A percentile compares a stretch with the other conserved stretches of the same genome.
Conservation (phyloP, 805 yeast species). For the Nakazawaea ambrosiae region DNA sequence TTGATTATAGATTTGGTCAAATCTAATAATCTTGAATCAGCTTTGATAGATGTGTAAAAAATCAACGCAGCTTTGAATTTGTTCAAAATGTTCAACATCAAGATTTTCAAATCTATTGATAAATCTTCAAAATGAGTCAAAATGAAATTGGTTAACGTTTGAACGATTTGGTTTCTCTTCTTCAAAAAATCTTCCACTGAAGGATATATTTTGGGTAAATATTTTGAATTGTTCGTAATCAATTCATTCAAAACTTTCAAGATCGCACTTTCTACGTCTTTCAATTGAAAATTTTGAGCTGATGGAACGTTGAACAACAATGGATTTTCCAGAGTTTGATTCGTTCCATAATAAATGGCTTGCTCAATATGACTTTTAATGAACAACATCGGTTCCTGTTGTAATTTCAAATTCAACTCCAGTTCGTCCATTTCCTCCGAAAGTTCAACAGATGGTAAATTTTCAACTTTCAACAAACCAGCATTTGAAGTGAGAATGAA, state of each 20-base stretch:
- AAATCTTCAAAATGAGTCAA: slow-evolving; percentile 14
- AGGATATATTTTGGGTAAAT: slow-evolving; percentile 46
- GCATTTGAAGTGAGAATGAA: slow-evolving; percentile 36
- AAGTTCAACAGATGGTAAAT: slow-evolving; percentile 24
- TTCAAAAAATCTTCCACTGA: slow-evolving; percentile 44
- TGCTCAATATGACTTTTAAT: slow-evolving; percentile 77
- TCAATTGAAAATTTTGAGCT: slow-evolving; percentile 35
- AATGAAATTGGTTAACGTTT: slow-evolving; percentile 17
- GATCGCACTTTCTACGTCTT: slow-evolving; percentile 47
- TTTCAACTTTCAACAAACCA: slow-evolving; percentile 59
- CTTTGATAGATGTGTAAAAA: slow-evolving; percentile 5
- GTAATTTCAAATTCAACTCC: slow-evolving; percentile 9
- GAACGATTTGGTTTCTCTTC: slow-evolving; percentile 31
- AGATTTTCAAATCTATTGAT: slow-evolving; percentile 10
- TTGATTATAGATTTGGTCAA: neutral
- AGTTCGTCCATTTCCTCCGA: slow-evolving; percentile 15
- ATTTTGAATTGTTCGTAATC: slow-evolving; percentile 50
- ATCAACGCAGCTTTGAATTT: slow-evolving; percentile 8
- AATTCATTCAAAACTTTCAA: slow-evolving; percentile 39
- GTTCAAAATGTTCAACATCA: slow-evolving; percentile 8
- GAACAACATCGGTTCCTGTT: slow-evolving; percentile 22
- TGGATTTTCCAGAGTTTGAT: slow-evolving; percentile 29
- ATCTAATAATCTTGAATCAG: neutral
- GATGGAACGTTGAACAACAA: slow-evolving; percentile 32
- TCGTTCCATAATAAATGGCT: slow-evolving; percentile 58